Evolutionary conservation across 768 basidiomycete genomes (phyloP), one percentile per base, ranked within the genome.

Genomic region (Tricholomella constricta): DNA sequence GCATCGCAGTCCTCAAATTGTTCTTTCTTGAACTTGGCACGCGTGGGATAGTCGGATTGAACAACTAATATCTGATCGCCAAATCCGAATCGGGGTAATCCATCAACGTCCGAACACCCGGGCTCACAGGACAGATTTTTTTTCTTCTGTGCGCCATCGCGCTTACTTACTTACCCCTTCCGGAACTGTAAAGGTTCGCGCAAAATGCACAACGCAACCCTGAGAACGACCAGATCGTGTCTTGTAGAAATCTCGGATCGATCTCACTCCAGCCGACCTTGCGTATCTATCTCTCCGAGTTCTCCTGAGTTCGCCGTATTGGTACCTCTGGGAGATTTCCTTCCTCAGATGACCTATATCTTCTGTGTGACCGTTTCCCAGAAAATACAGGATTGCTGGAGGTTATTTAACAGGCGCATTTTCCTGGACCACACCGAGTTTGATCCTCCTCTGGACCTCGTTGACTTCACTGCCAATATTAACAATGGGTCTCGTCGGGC

Each of bases 401-500:
- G 15, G 6, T 10, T 19, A 32, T 34, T 27, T 45, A 45, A 45
- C 12, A 22, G 27, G 44, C 6, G 2, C 14, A 10, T n/a, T n/a
- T 17, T 11, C 12, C 6, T 17, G 22, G 23, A 31, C 17, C n/a
- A 2, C 7, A 15, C 48, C 37, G 23, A 25, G n/a, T 14, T 20
- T 40, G 22, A n/a, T 34, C 40, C 38, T 43, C 41, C 49, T 32
- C 12, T 25, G n/a, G n/a, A 9, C 31, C 45, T 29, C 35, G 9
- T 5, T 35, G 6, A 37, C 27, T 20, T 40, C 31, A 10, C 31
- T 29, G 31, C 14, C 7, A 42, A 14, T 22, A 17, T 37, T 23
- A 36, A 35, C 25, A 23, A 67, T 68, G 69, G 63, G 60, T 22
- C 48, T 61, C 14, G 54, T 65, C n/a, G 67, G 67, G 64, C 51